Conservation (phyloP, 2,329 filamentous ascomycete species). For the Aspergillus flavus region DNA sequence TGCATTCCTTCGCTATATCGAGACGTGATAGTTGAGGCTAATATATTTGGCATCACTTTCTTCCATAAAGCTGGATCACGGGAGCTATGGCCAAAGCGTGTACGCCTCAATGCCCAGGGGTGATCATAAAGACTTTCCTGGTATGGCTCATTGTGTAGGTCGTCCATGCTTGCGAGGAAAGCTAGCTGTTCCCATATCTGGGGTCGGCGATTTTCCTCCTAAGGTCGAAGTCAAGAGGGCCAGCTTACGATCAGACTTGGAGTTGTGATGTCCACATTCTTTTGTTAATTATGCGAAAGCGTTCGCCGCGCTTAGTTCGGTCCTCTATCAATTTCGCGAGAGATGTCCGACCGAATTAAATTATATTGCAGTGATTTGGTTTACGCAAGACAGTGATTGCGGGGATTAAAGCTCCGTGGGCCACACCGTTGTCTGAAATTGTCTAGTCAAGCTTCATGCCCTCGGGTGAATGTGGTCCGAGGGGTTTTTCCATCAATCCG, state of each 20-base stretch:
- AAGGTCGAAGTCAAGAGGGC: no score
- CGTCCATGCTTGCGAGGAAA: no score
- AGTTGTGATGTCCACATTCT: no score
- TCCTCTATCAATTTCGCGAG: no score
- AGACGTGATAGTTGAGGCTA: neutral
- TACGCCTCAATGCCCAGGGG: no score
- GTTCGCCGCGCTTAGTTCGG: no score
- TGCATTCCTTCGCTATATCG: neutral
- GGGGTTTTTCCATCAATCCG: constrained; percentile 19
- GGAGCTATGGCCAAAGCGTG: neutral
- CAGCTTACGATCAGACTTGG: no score
- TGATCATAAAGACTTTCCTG: no score
- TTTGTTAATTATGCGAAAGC: no score
- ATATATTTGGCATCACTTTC: neutral
- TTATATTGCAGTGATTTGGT: neutral
- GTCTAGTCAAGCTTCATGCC: neutral
- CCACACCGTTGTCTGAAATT: neutral
- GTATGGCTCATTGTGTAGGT: no score
- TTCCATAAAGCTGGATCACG: neutral
- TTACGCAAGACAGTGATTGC: neutral
- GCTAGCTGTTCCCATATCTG: no score
- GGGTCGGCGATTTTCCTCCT: no score
- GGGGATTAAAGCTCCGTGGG: neutral
- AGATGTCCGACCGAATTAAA: neutral
- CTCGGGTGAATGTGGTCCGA: constrained; percentile 23